Percentiles rank a stretch among this genome's conserved stretches.
Evolutionary conservation across 2,329 filamentous ascomycete genomes (phyloP).

Genomic region (Phoma sp.): DNA sequence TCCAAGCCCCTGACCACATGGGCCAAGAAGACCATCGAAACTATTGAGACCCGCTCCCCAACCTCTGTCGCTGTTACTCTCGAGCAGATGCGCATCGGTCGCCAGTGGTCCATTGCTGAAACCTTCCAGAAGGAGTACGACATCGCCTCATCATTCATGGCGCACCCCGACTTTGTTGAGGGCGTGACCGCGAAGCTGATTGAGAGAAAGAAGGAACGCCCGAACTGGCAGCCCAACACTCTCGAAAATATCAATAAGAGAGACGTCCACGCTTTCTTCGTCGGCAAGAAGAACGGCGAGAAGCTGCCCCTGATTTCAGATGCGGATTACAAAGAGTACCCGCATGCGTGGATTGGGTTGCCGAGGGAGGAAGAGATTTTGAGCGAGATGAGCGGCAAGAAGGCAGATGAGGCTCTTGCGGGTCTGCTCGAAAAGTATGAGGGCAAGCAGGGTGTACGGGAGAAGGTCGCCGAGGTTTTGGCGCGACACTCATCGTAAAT

Average conservation of each 20-base stretch:
- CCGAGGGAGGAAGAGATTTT: slow-evolving; percentile 72
- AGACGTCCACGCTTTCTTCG: slow-evolving; percentile 74
- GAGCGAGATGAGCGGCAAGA: slow-evolving; percentile 47
- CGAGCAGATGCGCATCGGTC: slow-evolving; percentile 78
- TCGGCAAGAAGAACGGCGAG: slow-evolving; percentile 3
- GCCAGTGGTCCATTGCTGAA: slow-evolving; percentile 79
- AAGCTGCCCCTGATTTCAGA: slow-evolving; percentile 68
- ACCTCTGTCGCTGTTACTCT: slow-evolving; percentile 86
- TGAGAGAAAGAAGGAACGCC: slow-evolving; percentile 68
- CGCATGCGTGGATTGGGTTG: slow-evolving; percentile 71
- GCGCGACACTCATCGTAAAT: slow-evolving; percentile 34
- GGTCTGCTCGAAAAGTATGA: slow-evolving; percentile 50
- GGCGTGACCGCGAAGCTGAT: slow-evolving; percentile 85
- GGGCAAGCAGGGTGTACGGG: slow-evolving; percentile 57
- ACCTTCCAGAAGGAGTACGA: slow-evolving; percentile 86
- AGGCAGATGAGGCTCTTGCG: slow-evolving; percentile 47
- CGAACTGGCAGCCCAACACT: slow-evolving; percentile 77
- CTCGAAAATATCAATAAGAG: slow-evolving; percentile 69
- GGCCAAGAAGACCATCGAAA: slow-evolving; percentile 78
- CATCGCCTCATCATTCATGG: slow-evolving; percentile 89
- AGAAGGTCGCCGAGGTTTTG: slow-evolving; percentile 70
- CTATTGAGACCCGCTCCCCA: slow-evolving; percentile 79
- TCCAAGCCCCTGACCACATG: slow-evolving; percentile 66
- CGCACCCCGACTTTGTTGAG: slow-evolving; percentile 86
- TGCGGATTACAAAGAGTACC: slow-evolving; percentile 73